Conservation (phyloP, 2,329 filamentous ascomycete genomes). For the Xylariaceae sp. region DNA sequence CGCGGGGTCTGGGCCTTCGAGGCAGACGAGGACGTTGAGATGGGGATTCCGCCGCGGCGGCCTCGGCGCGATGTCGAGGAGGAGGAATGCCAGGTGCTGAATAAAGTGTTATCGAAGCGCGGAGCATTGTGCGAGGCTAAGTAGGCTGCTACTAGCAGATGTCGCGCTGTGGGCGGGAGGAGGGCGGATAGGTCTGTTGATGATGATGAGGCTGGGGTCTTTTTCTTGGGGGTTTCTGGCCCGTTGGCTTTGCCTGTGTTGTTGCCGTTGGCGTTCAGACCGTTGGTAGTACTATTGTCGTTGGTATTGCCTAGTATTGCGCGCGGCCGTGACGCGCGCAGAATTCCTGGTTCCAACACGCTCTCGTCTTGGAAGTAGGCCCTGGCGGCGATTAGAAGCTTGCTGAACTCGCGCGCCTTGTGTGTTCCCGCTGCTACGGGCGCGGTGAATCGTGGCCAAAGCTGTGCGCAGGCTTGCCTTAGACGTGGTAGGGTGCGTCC, state of each 20-base stretch:
- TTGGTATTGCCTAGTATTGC: too few species aligned
- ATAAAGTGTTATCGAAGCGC: constrained; percentile 68
- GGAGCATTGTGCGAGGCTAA: constrained; percentile 76
- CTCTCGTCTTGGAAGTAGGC: constrained; percentile 68
- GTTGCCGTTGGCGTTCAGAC: constrained; percentile 13
- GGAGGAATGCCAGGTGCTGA: constrained; percentile 64
- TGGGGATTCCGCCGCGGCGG: constrained; percentile 28
- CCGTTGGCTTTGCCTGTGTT: constrained; percentile 5
- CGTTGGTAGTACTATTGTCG: constrained; percentile 9
- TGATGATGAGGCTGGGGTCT: too few species aligned
- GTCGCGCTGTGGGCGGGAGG: constrained; percentile 68
- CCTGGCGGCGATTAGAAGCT: constrained; percentile 69
- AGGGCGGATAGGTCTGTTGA: constrained; percentile 48
- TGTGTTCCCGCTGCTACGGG: constrained; percentile 73
- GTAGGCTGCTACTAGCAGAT: constrained; percentile 73
- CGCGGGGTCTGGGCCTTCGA: constrained; percentile 1
- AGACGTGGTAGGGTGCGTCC: constrained; percentile 76
- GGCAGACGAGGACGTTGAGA: background rate
- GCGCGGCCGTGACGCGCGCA: constrained; percentile 25
- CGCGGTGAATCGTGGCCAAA: constrained; percentile 82
- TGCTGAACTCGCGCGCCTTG: constrained; percentile 75
- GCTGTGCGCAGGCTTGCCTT: constrained; percentile 60
- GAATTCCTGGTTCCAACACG: constrained; percentile 63
- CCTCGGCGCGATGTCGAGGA: constrained; percentile 49
- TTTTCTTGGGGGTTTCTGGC: background rate